Base-by-base conservation (phyloP, 1,284 basidiomycete species). In the Inonotus hispidus region DNA sequence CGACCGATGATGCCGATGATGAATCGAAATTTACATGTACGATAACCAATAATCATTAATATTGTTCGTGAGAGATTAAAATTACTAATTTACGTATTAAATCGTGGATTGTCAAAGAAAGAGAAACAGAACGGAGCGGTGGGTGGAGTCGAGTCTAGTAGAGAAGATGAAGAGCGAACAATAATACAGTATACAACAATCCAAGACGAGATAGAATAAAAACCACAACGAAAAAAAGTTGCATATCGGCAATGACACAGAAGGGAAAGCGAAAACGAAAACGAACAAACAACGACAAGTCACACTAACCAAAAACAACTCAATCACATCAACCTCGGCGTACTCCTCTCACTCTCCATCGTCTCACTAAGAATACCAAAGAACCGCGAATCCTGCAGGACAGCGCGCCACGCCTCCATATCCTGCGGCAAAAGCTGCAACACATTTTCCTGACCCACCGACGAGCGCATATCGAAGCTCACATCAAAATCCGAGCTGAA, bases 391-490 rank as follows among this genome's bases (percentile, higher is more conserved):
- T 62, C 61, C 37, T 62, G 43, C 10, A 62, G 21, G 8, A 62
- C 37, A 16, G 41, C 38, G 7, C 56, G 37, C 61, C 61, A 62
- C 16, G 56, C 56, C 32, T 62, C 61, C 43, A 56, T 49, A 25
- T 61, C 59, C 37, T 56, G 32, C 19, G 53, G 50, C 35, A 61
- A 37, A 7, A 61, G 2, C 10, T 53, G 53, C 8, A 56, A 29
- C 16, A 56, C 19, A 21, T 32, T 50, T 25, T 61, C 59, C 16
- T 56, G 21, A 23, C 53, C 53, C 29, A 21, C 23, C 8, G 54
- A 46, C 10, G 59, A 14, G 19, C 59, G 59, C 59, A 61, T 61
- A 25, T 61, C 59, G 47, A 56, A 61, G 21, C 53, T 56, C 7
- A 61, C 53, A 45, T 61, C 59, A 21, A 61, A 61, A 35, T 61